phyloP scores from a whole-genome alignment of 768 basidiomycete genomes.

The Lactarius psammicola region DNA sequence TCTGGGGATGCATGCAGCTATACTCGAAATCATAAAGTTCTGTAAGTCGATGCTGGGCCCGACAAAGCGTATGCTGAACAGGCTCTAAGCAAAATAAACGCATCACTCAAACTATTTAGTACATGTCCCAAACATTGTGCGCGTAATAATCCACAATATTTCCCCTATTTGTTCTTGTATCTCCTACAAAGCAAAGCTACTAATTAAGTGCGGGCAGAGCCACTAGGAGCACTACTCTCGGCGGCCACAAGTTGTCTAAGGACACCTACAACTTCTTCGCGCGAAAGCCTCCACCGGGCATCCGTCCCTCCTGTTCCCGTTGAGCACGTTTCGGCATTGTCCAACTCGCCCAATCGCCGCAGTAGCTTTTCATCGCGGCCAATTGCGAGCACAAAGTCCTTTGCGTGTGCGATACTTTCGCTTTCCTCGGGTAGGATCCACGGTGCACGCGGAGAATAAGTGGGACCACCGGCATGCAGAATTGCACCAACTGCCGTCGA shows the following conservation, averaged over 20 bases:
- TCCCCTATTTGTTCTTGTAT: too few relatives aligned
- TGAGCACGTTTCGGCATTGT: slow-evolving; percentile 64
- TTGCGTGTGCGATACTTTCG: slow-evolving; percentile 39
- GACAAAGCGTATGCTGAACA: too few relatives aligned
- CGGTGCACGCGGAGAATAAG: slow-evolving; percentile 39
- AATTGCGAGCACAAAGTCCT: slow-evolving; percentile 60
- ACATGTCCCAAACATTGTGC: too few relatives aligned
- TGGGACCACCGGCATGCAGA: slow-evolving; percentile 59
- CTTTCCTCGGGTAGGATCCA: slow-evolving; percentile 37
- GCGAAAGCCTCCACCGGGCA: slow-evolving; percentile 62
- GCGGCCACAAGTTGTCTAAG: slow-evolving; percentile 37
- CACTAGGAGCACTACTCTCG: background rate
- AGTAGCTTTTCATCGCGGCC: slow-evolving; percentile 79
- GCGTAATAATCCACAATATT: too few relatives aligned
- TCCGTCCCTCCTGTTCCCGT: slow-evolving; percentile 75
- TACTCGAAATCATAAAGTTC: too few relatives aligned
- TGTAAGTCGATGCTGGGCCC: too few relatives aligned
- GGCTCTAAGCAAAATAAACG: too few relatives aligned
- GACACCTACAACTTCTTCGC: slow-evolving; percentile 38
- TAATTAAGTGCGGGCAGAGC: slow-evolving; percentile 2
- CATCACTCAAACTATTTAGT: too few relatives aligned
- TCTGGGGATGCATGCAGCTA: too few relatives aligned
- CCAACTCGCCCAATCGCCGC: slow-evolving; percentile 71
- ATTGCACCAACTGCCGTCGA: slow-evolving; percentile 84
- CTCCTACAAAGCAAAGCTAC: background rate